Conservation (phyloP, 345 rosid species). For the Salix caprea region DNA sequence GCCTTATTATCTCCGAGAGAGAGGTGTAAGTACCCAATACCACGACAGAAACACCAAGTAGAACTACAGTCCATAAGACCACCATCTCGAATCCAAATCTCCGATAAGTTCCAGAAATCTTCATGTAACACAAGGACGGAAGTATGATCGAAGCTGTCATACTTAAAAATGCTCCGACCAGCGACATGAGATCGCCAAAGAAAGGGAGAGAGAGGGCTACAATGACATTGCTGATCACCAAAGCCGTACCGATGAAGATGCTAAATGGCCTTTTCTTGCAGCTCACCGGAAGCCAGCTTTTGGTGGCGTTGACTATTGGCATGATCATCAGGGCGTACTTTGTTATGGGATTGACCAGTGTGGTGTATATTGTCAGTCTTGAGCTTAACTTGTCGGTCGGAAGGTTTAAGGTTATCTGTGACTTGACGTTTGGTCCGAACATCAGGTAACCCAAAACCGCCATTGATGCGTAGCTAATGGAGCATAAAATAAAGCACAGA, state of each 20-base stretch:
- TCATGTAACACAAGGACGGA: slow-evolving; percentile 20
- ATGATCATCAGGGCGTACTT: slow-evolving; percentile 29
- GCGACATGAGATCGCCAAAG: slow-evolving; percentile 16
- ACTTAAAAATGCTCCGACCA: slow-evolving; percentile 26
- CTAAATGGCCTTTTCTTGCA: slow-evolving; percentile 1
- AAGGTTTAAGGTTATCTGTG: slow-evolving; percentile 27
- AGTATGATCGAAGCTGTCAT: slow-evolving; percentile 14
- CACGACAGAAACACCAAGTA: slow-evolving; percentile 1
- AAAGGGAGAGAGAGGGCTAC: slow-evolving; percentile 22
- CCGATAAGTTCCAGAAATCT: slow-evolving; percentile 12
- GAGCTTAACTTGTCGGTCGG: slow-evolving; percentile 15
- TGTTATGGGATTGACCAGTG: slow-evolving; percentile 19
- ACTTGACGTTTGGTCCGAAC: slow-evolving; percentile 23
- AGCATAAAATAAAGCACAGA: slow-evolving; percentile 16
- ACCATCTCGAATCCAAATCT: slow-evolving; percentile 11
- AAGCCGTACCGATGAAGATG: slow-evolving; percentile 6
- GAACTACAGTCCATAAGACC: neutral
- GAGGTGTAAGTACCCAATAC: slow-evolving; percentile 20
- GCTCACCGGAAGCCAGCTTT: slow-evolving; percentile 12
- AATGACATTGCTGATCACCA: slow-evolving; percentile 14
- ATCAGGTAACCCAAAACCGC: slow-evolving; percentile 23
- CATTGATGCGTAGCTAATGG: slow-evolving; percentile 24
- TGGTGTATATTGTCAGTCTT: slow-evolving; percentile 22
- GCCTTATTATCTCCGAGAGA: slow-evolving; percentile 1
- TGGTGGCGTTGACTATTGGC: slow-evolving; percentile 13